Conservation (phyloP, 306 rosid genomes). For the Cyamopsis tetragonoloba region DNA sequence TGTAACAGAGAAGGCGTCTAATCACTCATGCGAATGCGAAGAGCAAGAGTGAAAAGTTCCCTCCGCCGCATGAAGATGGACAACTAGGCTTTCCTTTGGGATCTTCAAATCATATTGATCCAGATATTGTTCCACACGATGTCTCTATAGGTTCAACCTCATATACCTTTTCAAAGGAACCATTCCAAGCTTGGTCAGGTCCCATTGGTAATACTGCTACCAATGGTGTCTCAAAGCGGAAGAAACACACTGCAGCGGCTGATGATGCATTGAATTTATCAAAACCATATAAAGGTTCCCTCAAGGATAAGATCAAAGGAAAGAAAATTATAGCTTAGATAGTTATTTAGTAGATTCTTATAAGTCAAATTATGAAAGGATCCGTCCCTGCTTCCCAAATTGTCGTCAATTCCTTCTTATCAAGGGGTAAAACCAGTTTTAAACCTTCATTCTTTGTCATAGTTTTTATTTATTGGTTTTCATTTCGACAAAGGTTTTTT, state of each 20-base stretch:
- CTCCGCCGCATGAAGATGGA: constrained; percentile 95
- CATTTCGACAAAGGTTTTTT: constrained; percentile 1
- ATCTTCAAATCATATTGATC: constrained; percentile 79
- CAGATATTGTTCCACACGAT: constrained; percentile 61
- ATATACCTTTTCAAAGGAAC: constrained; percentile 60
- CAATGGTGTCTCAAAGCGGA: constrained; percentile 49
- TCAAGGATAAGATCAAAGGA: constrained; percentile 58
- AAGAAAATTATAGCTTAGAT: constrained; percentile 46
- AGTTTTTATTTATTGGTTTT: constrained; percentile 15
- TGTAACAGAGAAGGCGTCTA: constrained; percentile 77
- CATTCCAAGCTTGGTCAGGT: constrained; percentile 82
- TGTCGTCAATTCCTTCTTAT: constrained; percentile 31
- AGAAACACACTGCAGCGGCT: constrained; percentile 53
- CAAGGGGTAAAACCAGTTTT: constrained; percentile 33
- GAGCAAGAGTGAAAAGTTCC: constrained; percentile 98
- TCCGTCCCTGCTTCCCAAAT: constrained; percentile 19
- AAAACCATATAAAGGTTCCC: constrained; percentile 30
- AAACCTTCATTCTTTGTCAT: constrained; percentile 23
- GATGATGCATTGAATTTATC: constrained; percentile 47
- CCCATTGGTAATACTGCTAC: constrained; percentile 61
- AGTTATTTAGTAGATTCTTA: constrained; percentile 22
- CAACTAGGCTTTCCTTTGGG: constrained; percentile 77
- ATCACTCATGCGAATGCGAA: constrained; percentile 84
- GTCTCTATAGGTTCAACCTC: constrained; percentile 62
- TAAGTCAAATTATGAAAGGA: constrained; percentile 26